A percentile compares a stretch with the other conserved stretches of the same genome.
phyloP scores from a whole-genome alignment of 2,329 filamentous ascomycete species.

The Hysterium pulicare region DNA sequence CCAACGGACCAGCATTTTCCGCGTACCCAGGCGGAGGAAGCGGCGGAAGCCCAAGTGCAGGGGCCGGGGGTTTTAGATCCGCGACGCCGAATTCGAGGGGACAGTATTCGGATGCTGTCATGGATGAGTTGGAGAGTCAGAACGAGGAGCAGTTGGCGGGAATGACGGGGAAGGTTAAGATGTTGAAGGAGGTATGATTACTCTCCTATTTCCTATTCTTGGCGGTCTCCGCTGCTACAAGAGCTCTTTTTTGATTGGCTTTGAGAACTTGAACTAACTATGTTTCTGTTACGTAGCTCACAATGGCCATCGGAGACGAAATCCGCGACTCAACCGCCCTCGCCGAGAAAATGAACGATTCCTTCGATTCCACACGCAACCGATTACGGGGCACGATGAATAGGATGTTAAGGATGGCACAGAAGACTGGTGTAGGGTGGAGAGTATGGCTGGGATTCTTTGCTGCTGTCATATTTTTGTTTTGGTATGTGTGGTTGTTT shows the following conservation, averaged over 20 bases:
- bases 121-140: conserved; percentile 92
- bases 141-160: conserved; percentile 87
- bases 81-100: conserved; percentile 60
- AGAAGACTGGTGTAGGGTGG: conserved; percentile 93
- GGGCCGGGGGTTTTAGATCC: conserved; percentile 25
- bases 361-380: conserved; percentile 80
- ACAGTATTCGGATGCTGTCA: conserved; percentile 87
- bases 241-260: background rate
- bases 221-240: too few relatives aligned
- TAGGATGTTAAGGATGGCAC: conserved; percentile 92
- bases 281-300: conserved; percentile 61
- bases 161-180: conserved; percentile 84
- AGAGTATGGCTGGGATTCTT: conserved; percentile 92
- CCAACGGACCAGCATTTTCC: conserved; percentile 20
- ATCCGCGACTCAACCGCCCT: conserved; percentile 86
- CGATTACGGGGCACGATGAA: conserved; percentile 91
- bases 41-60: conserved; percentile 5
- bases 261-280: background rate
- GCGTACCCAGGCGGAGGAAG: conserved; percentile 29
- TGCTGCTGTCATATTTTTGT: conserved; percentile 73
- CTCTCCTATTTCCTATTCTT: background rate
- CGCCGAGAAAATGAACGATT: conserved; percentile 93
- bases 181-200: conserved; percentile 77
- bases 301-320: conserved; percentile 88
- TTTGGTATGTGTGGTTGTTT: conserved; percentile 90